Conservation (phyloP, 495 filamentous ascomycete species). For the Penicillium cataractarum region DNA sequence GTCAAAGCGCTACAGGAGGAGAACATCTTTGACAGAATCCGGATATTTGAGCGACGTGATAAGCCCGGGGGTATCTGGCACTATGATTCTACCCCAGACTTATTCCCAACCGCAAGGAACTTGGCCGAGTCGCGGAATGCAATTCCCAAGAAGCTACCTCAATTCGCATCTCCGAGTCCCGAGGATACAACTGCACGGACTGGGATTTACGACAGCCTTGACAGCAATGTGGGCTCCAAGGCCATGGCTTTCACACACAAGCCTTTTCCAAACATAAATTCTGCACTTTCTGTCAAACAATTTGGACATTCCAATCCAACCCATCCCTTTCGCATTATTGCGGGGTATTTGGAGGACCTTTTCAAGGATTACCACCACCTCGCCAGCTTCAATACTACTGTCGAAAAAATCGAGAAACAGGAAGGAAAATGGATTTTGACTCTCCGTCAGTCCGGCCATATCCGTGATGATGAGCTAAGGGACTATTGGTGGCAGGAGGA, state of each 20-base stretch:
- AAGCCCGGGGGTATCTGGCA: background rate
- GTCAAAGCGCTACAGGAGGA: background rate
- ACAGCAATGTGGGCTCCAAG: slow-evolving; percentile 1
- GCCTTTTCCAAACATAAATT: background rate
- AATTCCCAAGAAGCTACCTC: background rate
- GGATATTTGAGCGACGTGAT: background rate
- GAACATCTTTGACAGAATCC: background rate
- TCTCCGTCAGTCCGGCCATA: background rate
- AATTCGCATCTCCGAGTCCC: background rate
- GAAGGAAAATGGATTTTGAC: background rate
- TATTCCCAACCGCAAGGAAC: background rate
- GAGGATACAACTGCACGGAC: background rate
- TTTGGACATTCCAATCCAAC: background rate
- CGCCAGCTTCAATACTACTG: background rate
- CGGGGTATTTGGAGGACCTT: background rate
- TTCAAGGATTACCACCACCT: background rate
- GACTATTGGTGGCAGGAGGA: background rate
- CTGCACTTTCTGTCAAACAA: background rate
- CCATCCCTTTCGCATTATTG: background rate
- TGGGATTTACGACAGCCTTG: background rate
- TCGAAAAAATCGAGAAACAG: background rate
- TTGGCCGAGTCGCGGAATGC: background rate
- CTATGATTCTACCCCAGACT: background rate
- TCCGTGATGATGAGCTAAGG: background rate
- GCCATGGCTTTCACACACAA: background rate